Evolutionary conservation across 345 rosid species (phyloP).

Genomic region (Nasturtium officinale): DNA sequence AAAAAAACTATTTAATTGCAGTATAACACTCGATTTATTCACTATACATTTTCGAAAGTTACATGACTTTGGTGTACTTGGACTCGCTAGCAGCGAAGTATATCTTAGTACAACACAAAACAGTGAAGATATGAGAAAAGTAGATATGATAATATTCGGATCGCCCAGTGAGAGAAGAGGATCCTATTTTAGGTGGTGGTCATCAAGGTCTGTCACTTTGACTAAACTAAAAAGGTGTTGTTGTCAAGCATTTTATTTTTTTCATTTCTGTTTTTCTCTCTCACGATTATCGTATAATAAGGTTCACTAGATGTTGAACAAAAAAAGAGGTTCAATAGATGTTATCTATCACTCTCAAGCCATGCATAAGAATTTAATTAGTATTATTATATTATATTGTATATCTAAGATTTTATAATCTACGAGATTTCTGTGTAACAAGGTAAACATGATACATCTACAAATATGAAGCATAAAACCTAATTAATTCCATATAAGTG

Average conservation of each 20-base stretch:
- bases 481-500: background rate
- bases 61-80: background rate
- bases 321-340: background rate
- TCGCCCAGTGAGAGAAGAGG: conserved; percentile 19
- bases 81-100: background rate
- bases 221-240: conserved; percentile 1
- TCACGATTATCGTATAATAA: background rate
- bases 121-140: conserved; percentile 1
- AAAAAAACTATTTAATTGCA: background rate
- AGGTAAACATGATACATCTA: background rate
- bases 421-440: background rate
- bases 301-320: background rate
- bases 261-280: background rate
- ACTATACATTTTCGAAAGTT: no score
- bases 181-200: conserved; percentile 16
- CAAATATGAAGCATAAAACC: background rate
- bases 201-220: conserved; percentile 33
- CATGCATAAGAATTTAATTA: background rate
- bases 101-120: background rate
- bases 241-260: background rate
- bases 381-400: background rate
- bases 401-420: background rate
- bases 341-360: conserved; percentile 13
- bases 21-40: background rate
- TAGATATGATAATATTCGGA: background rate